These are phyloP conservation scores for Volvox carteri DNA, from an alignment of 163 green algal genomes.

Conservation along the genomic window DNA sequence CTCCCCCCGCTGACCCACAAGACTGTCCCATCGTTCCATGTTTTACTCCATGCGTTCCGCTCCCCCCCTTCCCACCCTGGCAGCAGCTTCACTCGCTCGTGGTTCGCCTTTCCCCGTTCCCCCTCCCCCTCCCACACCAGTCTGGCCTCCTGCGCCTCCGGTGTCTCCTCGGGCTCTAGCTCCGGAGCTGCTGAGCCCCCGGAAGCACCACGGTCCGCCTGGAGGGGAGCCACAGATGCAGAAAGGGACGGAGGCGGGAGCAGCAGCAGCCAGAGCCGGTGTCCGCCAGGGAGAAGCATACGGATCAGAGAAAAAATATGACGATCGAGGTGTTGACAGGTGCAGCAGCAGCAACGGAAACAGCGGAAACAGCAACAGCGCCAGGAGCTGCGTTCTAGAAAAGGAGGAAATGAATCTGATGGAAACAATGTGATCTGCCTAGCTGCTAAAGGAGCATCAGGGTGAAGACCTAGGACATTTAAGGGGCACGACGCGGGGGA, in stretches of 20 bases:
- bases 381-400: too few species aligned
- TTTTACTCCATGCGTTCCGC: too few species aligned
- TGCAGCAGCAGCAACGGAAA: not conserved
- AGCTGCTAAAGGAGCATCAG: not conserved
- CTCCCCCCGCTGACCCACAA: too few species aligned
- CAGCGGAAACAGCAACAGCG: not conserved
- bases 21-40: too few species aligned
- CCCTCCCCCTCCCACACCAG: not conserved
- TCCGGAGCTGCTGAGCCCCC: not conserved
- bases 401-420: too few species aligned
- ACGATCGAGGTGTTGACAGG: too few species aligned
- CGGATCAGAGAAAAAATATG: not conserved
- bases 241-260: not conserved
- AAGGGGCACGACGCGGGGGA: not conserved
- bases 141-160: slow-evolving; percentile 41
- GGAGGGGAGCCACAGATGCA: too few species aligned
- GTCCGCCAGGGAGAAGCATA: not conserved
- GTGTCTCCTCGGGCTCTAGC: not conserved
- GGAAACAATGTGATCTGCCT: too few species aligned
- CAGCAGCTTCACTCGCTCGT: too few species aligned
- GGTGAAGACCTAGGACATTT: not conserved
- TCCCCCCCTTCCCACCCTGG: too few species aligned
- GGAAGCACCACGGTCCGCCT: not conserved
- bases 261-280: too few species aligned
- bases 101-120: too few species aligned